These are phyloP conservation scores for Microthlaspi erraticum DNA, from an alignment of 345 rosid genomes.

Conservation along the genomic window DNA sequence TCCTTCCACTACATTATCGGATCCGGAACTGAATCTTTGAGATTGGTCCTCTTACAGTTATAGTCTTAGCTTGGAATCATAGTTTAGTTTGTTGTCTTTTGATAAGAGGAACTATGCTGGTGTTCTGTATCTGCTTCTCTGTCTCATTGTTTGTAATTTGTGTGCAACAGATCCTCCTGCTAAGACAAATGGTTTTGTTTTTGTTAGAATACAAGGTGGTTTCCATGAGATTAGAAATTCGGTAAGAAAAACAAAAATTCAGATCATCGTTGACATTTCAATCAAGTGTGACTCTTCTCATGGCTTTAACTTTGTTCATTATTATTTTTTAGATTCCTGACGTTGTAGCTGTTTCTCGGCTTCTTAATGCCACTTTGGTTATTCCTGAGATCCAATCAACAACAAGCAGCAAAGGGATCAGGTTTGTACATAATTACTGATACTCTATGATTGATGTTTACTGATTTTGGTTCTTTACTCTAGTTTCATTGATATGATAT, in stretches of 20 bases:
- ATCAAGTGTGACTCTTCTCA: slow-evolving; percentile 11
- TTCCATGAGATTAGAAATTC: slow-evolving; percentile 97
- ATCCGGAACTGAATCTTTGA: slow-evolving; percentile 13
- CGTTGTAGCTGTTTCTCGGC: slow-evolving; percentile 80
- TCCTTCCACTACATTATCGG: slow-evolving; percentile 19
- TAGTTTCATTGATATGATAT: not conserved
- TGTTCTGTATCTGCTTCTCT: not conserved
- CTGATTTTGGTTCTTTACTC: slow-evolving; percentile 9
- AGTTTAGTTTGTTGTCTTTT: not conserved
- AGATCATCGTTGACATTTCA: slow-evolving; percentile 1
- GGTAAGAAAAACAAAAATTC: slow-evolving; percentile 57
- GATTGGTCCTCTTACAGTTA: not conserved
- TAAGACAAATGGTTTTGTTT: slow-evolving; percentile 71
- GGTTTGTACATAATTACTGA: slow-evolving; percentile 48
- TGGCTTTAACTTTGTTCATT: slow-evolving; percentile 15
- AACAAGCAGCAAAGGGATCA: slow-evolving; percentile 97
- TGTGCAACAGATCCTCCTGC: slow-evolving; percentile 60
- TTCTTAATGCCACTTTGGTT: slow-evolving; percentile 92
- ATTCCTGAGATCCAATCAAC: slow-evolving; percentile 98
- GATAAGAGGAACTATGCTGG: not conserved
- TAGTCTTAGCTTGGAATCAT: not conserved
- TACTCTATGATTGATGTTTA: not conserved
- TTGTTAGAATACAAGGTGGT: slow-evolving; percentile 97
- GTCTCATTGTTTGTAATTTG: slow-evolving; percentile 20
- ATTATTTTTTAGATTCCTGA: slow-evolving; percentile 63